These are phyloP conservation scores for Leishmania arabica DNA, from an alignment of 208 protist genomes.

Conservation along the genomic window DNA sequence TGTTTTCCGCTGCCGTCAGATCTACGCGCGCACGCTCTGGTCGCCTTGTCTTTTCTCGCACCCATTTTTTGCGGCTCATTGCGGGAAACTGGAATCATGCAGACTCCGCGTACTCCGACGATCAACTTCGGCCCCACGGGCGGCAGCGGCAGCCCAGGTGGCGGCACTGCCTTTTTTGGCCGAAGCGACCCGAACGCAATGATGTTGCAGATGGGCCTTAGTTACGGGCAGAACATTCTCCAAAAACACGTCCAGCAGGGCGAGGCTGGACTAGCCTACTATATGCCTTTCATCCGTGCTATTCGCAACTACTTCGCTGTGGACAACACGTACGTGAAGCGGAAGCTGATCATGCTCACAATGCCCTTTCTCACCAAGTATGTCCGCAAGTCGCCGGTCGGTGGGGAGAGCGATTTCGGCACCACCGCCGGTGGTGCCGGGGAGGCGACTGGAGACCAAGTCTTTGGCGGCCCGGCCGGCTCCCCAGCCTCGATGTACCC, in stretches of 20 bases:
- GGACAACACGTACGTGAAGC: conserved; percentile 77
- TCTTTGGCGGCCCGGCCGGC: conserved; percentile 22
- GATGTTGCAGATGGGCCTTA: conserved; percentile 79
- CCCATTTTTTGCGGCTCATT: conserved; percentile 9
- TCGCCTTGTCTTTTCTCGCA: conserved; percentile 17
- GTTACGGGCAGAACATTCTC: conserved; percentile 77
- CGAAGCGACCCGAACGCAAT: conserved; percentile 34
- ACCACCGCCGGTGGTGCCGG: conserved; percentile 1
- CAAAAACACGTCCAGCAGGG: conserved; percentile 63
- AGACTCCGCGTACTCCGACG: conserved; percentile 20
- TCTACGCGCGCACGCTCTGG: not conserved
- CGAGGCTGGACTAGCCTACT: conserved; percentile 50
- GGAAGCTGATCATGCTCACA: conserved; percentile 71
- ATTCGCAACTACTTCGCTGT: conserved; percentile 76
- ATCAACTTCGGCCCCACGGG: conserved; percentile 29
- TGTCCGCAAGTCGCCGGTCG: conserved; percentile 7
- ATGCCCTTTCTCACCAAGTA: conserved; percentile 67
- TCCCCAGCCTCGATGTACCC: conserved; percentile 15
- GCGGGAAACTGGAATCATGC: not conserved
- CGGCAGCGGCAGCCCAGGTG: conserved; percentile 1
- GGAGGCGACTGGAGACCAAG: conserved; percentile 21
- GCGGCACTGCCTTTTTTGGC: conserved; percentile 15
- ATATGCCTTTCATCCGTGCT: conserved; percentile 58
- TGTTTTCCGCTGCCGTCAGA: not conserved
- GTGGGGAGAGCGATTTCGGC: conserved; percentile 24